Evolutionary conservation across 371 early-diverging fungal genomes (phyloP).

Genomic region (Chytridiales sp.): DNA sequence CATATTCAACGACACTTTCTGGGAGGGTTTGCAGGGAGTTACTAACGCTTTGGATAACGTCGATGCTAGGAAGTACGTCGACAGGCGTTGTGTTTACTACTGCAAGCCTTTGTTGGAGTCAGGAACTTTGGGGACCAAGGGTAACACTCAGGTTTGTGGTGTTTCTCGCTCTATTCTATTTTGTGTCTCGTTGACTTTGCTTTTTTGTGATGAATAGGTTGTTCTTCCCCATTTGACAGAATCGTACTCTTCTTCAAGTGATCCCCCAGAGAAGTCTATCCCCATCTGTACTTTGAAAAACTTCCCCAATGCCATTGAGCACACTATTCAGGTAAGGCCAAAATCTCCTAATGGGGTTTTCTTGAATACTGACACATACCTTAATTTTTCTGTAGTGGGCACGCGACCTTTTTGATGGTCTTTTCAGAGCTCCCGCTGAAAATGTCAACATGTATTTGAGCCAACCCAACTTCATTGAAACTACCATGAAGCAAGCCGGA

Average conservation of each 20-base stretch:
- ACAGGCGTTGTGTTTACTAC: slow-evolving; percentile 95
- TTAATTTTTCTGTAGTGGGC: slow-evolving; percentile 71
- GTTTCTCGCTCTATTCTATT: not conserved
- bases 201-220: slow-evolving; percentile 47
- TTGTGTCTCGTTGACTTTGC: not conserved
- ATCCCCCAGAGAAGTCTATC: slow-evolving; percentile 98
- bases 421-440: slow-evolving; percentile 90
- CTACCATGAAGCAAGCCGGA: slow-evolving; percentile 75
- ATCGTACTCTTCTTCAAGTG: slow-evolving; percentile 97
- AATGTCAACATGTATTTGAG: slow-evolving; percentile 90
- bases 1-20: slow-evolving; percentile 95
- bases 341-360: not conserved
- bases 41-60: slow-evolving; percentile 99
- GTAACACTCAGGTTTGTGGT: slow-evolving; percentile 88
- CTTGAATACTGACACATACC: not conserved
- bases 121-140: slow-evolving; percentile 99
- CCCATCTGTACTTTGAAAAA: slow-evolving; percentile 99
- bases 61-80: slow-evolving; percentile 98
- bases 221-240: slow-evolving; percentile 96
- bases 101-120: slow-evolving; percentile 97
- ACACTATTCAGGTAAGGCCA: slow-evolving; percentile 91
- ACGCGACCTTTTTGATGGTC: slow-evolving; percentile 94
- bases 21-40: slow-evolving; percentile 84
- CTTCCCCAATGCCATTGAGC: slow-evolving; percentile 99
- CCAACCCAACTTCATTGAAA: slow-evolving; percentile 77